Base-by-base conservation (phyloP, 495 filamentous ascomycete genomes). In the Articulospora tetracladia region DNA sequence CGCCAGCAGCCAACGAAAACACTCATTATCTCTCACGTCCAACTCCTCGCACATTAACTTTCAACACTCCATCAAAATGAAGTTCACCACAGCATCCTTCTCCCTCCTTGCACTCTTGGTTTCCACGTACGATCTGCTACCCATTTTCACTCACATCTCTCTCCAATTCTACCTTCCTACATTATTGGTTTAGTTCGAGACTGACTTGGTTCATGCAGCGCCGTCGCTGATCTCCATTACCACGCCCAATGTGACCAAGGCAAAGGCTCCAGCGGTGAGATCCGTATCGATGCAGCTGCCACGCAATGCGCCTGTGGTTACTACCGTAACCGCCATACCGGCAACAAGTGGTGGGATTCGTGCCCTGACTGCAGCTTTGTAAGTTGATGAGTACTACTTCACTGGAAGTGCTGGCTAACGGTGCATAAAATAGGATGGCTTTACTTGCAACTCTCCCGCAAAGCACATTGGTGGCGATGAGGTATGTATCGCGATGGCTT, bases 381-480 rank as follows among this genome's bases (percentile, higher is more conserved):
- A 51, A 51, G 48, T 51, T 3, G 6, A 22, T 23, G 4, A 51
- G 3, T 3, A 10, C 34, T 20, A 22, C 3, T 51, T 20, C 13
- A 23, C 20, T 1, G 25, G 19, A 23, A 51, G 26, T 20, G 48
- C 20, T 1, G 19, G 15, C 48, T 22, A 51, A 23, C 48, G n/a
- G n/a, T n/a, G n/a, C 15, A 51, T 15, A 19, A 23, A 22, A n/a
- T 51, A 51, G 48, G 48, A 51, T 51, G 19, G 25, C 6, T 23
- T 51, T 3, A 19, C 25, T 23, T 51, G 48, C 19, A 19, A 25
- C 19, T 51, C 48, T 15, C 19, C 48, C 25, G 48, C 4, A 13
- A 51, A 51, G 48, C 48, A 51, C 23, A 51, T 51, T 13, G 48
- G 48, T 51, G 48, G 48, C 26, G 48, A 51, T 23, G 48, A n/a